Evolutionary conservation across 495 filamentous ascomycete species (phyloP).

Genomic region (Sphaerosporella brunnea): DNA sequence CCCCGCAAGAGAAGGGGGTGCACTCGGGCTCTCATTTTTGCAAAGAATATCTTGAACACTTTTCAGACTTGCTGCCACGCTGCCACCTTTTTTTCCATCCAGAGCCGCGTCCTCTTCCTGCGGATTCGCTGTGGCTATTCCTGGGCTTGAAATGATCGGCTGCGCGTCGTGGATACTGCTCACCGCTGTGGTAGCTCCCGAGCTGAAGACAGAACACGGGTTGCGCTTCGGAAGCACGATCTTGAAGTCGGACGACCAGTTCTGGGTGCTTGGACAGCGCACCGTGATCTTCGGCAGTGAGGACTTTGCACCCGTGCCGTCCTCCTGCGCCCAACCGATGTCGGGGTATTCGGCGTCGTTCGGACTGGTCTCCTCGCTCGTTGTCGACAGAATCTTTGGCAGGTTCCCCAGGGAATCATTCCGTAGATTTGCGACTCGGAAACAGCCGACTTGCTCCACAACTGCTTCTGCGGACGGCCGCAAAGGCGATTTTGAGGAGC

Average conservation of each 20-base stretch:
- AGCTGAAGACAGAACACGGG: background rate
- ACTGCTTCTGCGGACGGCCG: background rate
- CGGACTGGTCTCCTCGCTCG: background rate
- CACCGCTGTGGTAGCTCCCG: conserved; percentile 2
- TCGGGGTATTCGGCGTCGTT: no score
- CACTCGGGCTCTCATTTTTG: background rate
- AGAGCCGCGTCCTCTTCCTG: background rate
- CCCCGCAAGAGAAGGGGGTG: background rate
- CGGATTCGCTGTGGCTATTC: background rate
- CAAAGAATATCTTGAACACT: conserved; percentile 2
- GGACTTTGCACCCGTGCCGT: no score
- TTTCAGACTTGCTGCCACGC: background rate
- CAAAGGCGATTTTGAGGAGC: background rate
- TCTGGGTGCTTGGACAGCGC: no score
- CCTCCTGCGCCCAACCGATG: no score
- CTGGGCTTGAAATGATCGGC: background rate
- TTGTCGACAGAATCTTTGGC: conserved; percentile 1
- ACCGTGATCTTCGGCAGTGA: no score
- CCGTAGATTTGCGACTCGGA: conserved; percentile 1
- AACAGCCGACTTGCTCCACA: conserved; percentile 4
- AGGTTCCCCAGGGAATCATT: conserved; percentile 5
- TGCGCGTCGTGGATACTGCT: background rate
- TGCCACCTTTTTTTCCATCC: background rate
- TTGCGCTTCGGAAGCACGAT: no score
- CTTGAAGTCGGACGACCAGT: no score